Evolutionary conservation across 305 asterid species (phyloP).

Genomic region (Coffea humblotiana): DNA sequence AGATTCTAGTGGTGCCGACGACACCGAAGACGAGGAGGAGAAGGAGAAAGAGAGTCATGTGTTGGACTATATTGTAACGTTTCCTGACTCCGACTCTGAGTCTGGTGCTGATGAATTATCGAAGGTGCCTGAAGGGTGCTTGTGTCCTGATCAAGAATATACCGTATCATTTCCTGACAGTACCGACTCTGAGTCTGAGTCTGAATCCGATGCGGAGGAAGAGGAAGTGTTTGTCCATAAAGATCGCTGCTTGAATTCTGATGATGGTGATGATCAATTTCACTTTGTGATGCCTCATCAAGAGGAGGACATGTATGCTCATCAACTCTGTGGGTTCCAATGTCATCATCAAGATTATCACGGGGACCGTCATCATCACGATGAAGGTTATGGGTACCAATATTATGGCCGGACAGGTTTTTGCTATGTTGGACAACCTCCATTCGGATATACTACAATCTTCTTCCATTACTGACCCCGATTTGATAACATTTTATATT

Average conservation of each 20-base stretch:
- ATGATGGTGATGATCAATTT: background rate
- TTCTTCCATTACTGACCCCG: no score
- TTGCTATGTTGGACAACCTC: background rate
- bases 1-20: no score
- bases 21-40: background rate
- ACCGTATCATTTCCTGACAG: background rate
- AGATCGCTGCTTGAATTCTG: background rate
- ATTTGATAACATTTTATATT: no score
- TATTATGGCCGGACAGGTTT: background rate
- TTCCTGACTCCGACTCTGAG: background rate
- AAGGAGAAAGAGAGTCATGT: background rate
- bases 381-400: no score
- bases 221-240: background rate
- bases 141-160: background rate
- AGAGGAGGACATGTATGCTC: background rate
- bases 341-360: no score
- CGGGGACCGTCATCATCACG: no score
- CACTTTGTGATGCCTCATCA: background rate
- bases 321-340: background rate
- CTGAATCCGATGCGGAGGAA: background rate
- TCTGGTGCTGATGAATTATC: background rate
- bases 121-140: background rate
- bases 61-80: background rate
- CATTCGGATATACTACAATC: background rate
- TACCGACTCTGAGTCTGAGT: background rate